Percentiles rank a stretch among this genome's conserved stretches.
These are phyloP conservation scores for Fusarium staphyleae DNA, from an alignment of 2,329 filamentous ascomycete genomes.

Conservation along the genomic window DNA sequence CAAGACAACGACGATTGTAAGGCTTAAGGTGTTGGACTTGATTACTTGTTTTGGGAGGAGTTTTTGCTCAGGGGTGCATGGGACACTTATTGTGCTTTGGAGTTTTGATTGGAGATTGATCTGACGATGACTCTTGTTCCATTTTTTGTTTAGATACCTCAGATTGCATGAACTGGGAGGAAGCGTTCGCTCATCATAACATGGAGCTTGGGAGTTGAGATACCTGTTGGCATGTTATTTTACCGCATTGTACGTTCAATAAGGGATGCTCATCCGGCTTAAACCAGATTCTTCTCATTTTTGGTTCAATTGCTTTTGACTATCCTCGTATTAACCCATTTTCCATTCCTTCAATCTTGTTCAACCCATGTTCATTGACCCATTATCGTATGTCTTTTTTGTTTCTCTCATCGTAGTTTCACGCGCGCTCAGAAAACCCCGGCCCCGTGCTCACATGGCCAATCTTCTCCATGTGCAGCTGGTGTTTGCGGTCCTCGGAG, in stretches of 20 bases:
- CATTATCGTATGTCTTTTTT: constrained; percentile 8
- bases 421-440: constrained; percentile 52
- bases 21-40: neutral
- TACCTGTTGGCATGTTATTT: constrained; percentile 24
- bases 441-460: constrained; percentile 46
- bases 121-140: neutral
- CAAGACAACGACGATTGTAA: constrained; percentile 5
- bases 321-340: constrained; percentile 13
- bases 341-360: neutral
- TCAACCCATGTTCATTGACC: neutral
- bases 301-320: neutral
- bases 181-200: constrained; percentile 9
- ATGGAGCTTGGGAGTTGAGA: constrained; percentile 32
- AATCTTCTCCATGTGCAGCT: constrained; percentile 56
- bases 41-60: neutral
- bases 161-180: neutral
- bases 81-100: constrained; percentile 5
- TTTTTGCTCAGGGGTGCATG: neutral
- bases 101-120: constrained; percentile 15
- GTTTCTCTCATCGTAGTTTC: neutral
- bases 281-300: constrained; percentile 5
- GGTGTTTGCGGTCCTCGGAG: constrained; percentile 61
- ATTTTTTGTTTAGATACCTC: neutral
- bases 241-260: constrained; percentile 13
- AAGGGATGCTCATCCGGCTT: constrained; percentile 18